Conservation (phyloP, 345 rosid species). For the Salix dunnii region DNA sequence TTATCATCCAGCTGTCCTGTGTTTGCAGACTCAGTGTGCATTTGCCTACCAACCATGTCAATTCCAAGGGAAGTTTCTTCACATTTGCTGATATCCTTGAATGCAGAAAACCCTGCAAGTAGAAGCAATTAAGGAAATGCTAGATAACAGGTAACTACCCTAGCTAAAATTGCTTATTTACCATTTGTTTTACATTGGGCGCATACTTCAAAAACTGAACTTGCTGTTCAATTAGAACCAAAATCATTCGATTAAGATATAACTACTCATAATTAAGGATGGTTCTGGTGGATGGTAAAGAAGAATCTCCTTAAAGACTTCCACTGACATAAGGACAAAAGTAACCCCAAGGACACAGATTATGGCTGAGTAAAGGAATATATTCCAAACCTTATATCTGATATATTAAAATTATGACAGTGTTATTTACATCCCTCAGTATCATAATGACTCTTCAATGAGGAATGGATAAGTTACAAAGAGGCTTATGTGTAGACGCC, state of each 20-base stretch:
- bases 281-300: not conserved
- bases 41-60: conserved; percentile 30
- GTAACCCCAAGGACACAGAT: not conserved
- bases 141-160: not conserved
- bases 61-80: conserved; percentile 30
- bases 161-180: not conserved
- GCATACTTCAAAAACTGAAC: not conserved
- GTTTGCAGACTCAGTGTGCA: conserved; percentile 28
- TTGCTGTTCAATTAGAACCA: not conserved
- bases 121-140: conserved; percentile 1
- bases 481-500: not conserved
- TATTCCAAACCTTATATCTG: not conserved
- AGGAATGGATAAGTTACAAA: not conserved
- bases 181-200: not conserved
- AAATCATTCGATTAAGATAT: not conserved
- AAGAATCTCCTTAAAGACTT: not conserved
- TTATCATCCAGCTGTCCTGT: conserved; percentile 22
- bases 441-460: not conserved
- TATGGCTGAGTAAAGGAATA: not conserved
- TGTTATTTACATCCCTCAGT: not conserved
- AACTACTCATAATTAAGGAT: not conserved
- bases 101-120: conserved; percentile 42
- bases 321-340: not conserved
- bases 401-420: not conserved
- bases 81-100: conserved; percentile 23